These are phyloP conservation scores for Yamadazyma nakazawae DNA, from an alignment of 805 yeast species.

Conservation along the genomic window DNA sequence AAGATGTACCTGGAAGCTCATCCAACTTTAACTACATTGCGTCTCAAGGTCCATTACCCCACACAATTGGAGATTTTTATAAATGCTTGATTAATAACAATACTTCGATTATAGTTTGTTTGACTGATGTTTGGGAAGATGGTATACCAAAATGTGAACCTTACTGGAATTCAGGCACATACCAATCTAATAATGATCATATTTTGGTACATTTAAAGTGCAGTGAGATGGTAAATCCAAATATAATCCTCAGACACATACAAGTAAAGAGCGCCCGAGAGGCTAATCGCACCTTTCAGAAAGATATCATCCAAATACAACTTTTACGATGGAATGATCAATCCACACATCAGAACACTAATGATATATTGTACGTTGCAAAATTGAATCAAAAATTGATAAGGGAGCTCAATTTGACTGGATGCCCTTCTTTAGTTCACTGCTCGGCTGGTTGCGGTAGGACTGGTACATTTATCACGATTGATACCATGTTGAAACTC, in stretches of 20 bases:
- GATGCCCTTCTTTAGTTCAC: conserved; percentile 67
- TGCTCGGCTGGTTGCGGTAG: conserved; percentile 98
- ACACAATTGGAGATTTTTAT: conserved; percentile 83
- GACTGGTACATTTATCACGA: conserved; percentile 67
- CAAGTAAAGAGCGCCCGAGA: background rate
- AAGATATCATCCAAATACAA: conserved; percentile 67
- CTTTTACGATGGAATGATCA: conserved; percentile 81
- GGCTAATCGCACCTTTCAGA: conserved; percentile 9
- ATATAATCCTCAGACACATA: conserved; percentile 38
- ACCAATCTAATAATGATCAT: conserved; percentile 28
- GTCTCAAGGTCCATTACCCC: conserved; percentile 80
- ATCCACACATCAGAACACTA: conserved; percentile 55
- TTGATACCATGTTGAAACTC: conserved; percentile 30
- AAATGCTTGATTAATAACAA: conserved; percentile 64
- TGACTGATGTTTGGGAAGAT: conserved; percentile 74
- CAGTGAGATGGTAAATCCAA: conserved; percentile 10
- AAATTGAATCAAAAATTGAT: conserved; percentile 24
- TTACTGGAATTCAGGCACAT: conserved; percentile 70
- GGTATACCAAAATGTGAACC: conserved; percentile 73
- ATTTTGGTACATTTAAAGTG: conserved; percentile 27
- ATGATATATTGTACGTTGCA: conserved; percentile 51
- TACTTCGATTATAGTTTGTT: conserved; percentile 65
- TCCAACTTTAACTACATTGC: conserved; percentile 52
- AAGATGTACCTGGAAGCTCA: background rate
- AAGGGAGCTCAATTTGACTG: conserved; percentile 2